Conservation (phyloP, 345 rosid species). For the Laguncularia racemosa region DNA sequence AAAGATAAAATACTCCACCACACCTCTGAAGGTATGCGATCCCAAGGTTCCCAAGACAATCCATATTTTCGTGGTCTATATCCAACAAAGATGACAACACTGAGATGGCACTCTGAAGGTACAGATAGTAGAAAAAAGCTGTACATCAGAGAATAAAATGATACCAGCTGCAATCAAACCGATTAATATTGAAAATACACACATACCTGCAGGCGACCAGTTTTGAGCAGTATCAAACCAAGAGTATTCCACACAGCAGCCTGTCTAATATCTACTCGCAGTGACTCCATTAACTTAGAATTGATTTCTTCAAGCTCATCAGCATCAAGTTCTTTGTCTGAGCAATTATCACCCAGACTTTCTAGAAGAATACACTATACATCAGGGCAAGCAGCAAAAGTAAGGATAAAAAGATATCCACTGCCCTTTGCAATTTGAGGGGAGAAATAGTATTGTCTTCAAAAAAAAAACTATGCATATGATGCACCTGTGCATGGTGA, state of each 20-base stretch:
- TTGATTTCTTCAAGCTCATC: conserved; percentile 71
- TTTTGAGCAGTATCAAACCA: conserved; percentile 78
- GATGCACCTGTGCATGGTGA: conserved; percentile 92
- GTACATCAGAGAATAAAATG: conserved; percentile 11
- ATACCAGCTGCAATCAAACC: conserved; percentile 8
- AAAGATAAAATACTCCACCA: conserved; percentile 4
- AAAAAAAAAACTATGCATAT: conserved; percentile 5
- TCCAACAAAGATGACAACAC: conserved; percentile 64
- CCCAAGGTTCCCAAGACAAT: conserved; percentile 93
- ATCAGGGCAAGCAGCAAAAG: conserved; percentile 7
- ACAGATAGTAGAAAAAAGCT: conserved; percentile 7
- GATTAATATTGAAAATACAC: not conserved
- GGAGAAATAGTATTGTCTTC: conserved; percentile 8
- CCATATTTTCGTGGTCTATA: conserved; percentile 58
- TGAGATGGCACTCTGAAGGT: conserved; percentile 65
- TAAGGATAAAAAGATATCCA: too few species aligned
- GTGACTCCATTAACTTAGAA: conserved; percentile 63
- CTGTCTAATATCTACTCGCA: conserved; percentile 69
- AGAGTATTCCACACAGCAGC: conserved; percentile 83
- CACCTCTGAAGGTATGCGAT: conserved; percentile 86
- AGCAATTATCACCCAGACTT: conserved; percentile 45
- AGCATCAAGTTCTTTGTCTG: conserved; percentile 70
- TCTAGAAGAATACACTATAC: conserved; percentile 76
- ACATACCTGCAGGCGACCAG: conserved; percentile 75
- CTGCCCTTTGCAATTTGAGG: too few species aligned